Evolutionary conservation across 2,329 filamentous ascomycete species (phyloP), one percentile per base, ranked within the genome.

Genomic region (Aspergillus costaricaensis): DNA sequence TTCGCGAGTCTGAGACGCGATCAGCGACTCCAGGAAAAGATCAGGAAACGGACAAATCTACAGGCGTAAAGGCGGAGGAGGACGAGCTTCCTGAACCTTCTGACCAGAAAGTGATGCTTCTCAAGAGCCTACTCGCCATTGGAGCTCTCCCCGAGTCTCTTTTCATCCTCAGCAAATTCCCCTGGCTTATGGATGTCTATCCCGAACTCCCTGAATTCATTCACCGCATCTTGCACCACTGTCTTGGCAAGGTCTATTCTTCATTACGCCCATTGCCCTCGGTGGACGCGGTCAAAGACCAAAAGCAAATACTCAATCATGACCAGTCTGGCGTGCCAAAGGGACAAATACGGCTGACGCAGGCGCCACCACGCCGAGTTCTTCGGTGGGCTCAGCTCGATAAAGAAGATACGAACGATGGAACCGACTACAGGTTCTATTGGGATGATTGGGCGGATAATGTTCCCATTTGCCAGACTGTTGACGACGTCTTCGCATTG

Each of bases 371-470:
- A n/a, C 86, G 86, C 67, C 90, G 89, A 70, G 83, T 86, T 15
- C 81, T 95, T 65, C 86, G 91, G 62, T 97, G 94, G 94, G 90
- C 92, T 4, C 89, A 90, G 68, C 86, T 92, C 5, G 93, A 96
- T 68, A 88, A 86, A 66, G 84, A 84, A 64, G 91, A 95, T 70
- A 87, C 86, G 25, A 88, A 88, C 57, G 91, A 92, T 67, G 88
- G 88, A 19, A 86, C 81, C 12, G 83, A 90, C 55, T 98, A 97
- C 74, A 87, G 90, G 36, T 98, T 96, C 73, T 99, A 99, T 76
- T 97, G 95, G 88, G 92, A 96, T 61, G 95, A 98, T 68, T 99
- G 95, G 95, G 84, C 88, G 2, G 94, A 98, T 76, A 96, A 95
- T 65, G 84, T 99, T 49, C 96, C 95, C 0, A 80, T 96, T 19